Conservation (phyloP, 192 early-diverging fungal species). For the Rhizoclosmatium globosum region DNA sequence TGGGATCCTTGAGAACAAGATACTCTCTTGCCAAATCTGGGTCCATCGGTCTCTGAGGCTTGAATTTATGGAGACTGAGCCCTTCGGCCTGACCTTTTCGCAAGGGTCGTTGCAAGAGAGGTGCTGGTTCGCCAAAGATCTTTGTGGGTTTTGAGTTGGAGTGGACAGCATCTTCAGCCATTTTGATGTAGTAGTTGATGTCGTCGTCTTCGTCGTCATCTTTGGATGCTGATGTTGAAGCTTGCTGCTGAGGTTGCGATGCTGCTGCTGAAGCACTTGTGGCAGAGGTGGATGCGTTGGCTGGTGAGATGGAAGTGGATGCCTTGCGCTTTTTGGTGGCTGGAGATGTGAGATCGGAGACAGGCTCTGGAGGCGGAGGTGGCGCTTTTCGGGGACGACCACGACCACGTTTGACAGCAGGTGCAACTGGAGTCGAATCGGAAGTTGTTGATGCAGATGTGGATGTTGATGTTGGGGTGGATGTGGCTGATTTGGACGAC, state of each 20-base stretch:
- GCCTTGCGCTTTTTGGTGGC: slow-evolving; percentile 25
- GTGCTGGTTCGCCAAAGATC: not conserved
- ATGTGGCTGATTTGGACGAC: not conserved
- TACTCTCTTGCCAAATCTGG: slow-evolving; percentile 21
- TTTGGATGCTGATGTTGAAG: not conserved
- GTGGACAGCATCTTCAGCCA: slow-evolving; percentile 19
- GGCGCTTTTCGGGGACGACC: slow-evolving; percentile 26
- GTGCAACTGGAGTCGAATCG: not conserved
- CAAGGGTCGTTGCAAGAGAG: not conserved
- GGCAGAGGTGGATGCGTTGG: not conserved
- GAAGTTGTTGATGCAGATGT: not conserved
- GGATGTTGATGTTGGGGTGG: not conserved
- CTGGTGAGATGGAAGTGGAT: not conserved
- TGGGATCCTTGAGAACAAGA: slow-evolving; percentile 30
- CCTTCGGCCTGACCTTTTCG: not conserved
- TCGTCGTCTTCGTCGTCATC: slow-evolving; percentile 23
- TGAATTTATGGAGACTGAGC: slow-evolving; percentile 22
- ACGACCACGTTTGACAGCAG: slow-evolving; percentile 9
- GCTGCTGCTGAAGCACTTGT: not conserved
- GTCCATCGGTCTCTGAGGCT: slow-evolving; percentile 23
- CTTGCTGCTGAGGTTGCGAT: not conserved
- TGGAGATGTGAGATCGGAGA: not conserved
- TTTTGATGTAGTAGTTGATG: not conserved
- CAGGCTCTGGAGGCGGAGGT: not conserved
- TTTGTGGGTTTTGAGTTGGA: not conserved